Percentiles rank a stretch among this genome's conserved stretches.
These are phyloP conservation scores for Posidonia australis DNA, from an alignment of 106 monocot species.

Conservation along the genomic window DNA sequence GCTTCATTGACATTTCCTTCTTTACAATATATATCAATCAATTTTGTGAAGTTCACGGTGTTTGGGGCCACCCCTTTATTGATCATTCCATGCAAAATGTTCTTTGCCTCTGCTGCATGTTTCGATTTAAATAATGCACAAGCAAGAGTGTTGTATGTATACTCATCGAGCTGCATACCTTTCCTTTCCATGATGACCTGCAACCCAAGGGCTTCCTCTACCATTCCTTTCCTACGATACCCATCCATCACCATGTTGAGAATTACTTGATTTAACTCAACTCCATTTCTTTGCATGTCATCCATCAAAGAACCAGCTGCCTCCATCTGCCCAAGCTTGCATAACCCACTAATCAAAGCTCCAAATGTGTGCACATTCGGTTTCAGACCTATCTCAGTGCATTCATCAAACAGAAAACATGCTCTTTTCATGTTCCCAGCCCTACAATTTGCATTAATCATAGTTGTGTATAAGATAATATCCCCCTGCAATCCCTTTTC, in stretches of 20 bases:
- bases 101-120: constrained; percentile 39
- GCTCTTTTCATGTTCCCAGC: constrained; percentile 55
- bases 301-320: constrained; percentile 47
- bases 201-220: constrained; percentile 50
- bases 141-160: constrained; percentile 65
- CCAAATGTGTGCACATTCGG: constrained; percentile 72
- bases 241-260: constrained; percentile 74
- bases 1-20: constrained; percentile 68
- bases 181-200: constrained; percentile 52
- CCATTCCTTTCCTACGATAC: constrained; percentile 61
- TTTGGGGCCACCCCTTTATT: constrained; percentile 58
- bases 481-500: constrained; percentile 36
- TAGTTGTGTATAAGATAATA: constrained; percentile 50
- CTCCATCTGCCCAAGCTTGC: constrained; percentile 58
- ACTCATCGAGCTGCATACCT: constrained; percentile 53
- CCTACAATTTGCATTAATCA: constrained; percentile 60
- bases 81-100: constrained; percentile 40
- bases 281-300: constrained; percentile 70
- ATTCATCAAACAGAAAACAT: constrained; percentile 58
- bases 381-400: constrained; percentile 37
- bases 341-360: constrained; percentile 56
- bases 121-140: constrained; percentile 36
- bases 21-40: constrained; percentile 63
- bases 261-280: constrained; percentile 52
- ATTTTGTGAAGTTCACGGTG: constrained; percentile 51